Conservation (phyloP, 768 basidiomycete species). For the Dioszegia crocea region DNA sequence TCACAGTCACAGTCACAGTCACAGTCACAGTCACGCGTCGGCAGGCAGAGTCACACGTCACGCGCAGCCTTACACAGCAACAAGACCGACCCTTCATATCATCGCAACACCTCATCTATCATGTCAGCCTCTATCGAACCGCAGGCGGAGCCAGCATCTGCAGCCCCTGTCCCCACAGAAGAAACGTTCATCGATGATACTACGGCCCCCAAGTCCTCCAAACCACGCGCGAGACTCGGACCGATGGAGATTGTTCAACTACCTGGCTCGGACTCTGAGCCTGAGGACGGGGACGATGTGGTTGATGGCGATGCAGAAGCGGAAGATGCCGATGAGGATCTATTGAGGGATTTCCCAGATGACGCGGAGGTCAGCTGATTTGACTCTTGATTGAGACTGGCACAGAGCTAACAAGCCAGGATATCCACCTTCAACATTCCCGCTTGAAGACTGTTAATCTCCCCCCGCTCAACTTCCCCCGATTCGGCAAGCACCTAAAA, state of each 20-base stretch:
- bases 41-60: too few relatives aligned
- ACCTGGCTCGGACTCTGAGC: slow-evolving; percentile 48
- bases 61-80: too few relatives aligned
- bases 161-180: too few relatives aligned
- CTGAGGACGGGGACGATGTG: slow-evolving; percentile 55
- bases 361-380: slow-evolving; percentile 66
- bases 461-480: slow-evolving; percentile 56
- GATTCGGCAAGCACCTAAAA: slow-evolving; percentile 68
- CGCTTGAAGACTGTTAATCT: slow-evolving; percentile 62
- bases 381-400: slow-evolving; percentile 7
- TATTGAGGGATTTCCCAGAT: slow-evolving; percentile 72
- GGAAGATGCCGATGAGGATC: slow-evolving; percentile 55
- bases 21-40: too few relatives aligned
- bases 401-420: slow-evolving; percentile 54
- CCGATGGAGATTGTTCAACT: slow-evolving; percentile 39
- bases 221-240: slow-evolving; percentile 44
- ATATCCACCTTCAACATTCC: slow-evolving; percentile 78
- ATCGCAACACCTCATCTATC: too few relatives aligned
- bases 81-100: too few relatives aligned
- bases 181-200: too few relatives aligned
- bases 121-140: too few relatives aligned
- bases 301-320: slow-evolving; percentile 53
- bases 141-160: too few relatives aligned
- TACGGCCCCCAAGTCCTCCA: slow-evolving; percentile 12
- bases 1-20: too few relatives aligned